Conservation (phyloP, 2,329 filamentous ascomycete genomes). For the Cercospora sojina region DNA sequence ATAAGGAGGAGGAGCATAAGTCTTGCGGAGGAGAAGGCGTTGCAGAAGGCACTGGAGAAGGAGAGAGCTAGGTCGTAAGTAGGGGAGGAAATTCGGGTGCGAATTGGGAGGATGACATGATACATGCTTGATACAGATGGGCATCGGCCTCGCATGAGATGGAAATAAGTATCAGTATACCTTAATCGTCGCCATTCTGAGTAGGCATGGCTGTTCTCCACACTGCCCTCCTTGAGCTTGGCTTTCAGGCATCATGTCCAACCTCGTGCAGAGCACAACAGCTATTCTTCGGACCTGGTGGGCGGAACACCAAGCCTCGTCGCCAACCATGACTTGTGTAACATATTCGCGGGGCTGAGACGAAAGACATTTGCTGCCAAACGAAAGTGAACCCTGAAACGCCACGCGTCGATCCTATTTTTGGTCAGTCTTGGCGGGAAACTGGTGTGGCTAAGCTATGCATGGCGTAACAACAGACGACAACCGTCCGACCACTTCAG, state of each 20-base stretch:
- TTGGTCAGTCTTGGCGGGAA: neutral
- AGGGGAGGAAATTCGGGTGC: no score
- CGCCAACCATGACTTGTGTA: neutral
- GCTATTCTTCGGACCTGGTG: neutral
- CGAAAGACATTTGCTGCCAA: neutral
- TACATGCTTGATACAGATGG: neutral
- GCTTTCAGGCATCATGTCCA: neutral
- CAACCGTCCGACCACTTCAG: neutral
- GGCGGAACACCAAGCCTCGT: neutral
- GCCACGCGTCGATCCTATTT: constrained; percentile 2
- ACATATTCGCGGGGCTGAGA: neutral
- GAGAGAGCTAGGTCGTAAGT: constrained; percentile 6
- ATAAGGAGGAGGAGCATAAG: constrained; percentile 37
- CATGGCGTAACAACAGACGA: neutral
- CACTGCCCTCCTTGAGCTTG: neutral
- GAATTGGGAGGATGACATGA: neutral
- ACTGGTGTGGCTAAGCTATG: neutral
- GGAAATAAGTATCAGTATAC: neutral
- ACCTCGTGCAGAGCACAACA: neutral
- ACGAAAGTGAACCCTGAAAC: neutral
- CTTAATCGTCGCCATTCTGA: neutral
- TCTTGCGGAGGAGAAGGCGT: constrained; percentile 33
- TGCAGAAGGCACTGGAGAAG: constrained; percentile 23
- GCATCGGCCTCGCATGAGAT: neutral
- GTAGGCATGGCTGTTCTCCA: neutral